These are phyloP conservation scores for Eimeria zaria DNA, from an alignment of 169 alveolate genomes.

Conservation along the genomic window DNA sequence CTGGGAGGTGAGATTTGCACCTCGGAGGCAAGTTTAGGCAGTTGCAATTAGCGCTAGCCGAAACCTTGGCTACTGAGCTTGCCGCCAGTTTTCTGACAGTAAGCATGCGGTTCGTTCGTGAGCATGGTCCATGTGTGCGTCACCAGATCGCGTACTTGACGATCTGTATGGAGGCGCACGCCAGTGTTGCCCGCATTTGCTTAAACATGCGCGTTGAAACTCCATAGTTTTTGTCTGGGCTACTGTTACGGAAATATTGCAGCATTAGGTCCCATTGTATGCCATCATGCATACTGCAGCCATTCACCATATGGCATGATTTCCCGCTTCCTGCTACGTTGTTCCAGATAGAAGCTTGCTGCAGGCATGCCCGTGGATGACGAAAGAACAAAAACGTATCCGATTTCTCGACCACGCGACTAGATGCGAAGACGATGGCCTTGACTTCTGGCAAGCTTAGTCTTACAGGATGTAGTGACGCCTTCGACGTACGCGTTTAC, in stretches of 20 bases:
- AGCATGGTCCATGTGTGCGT: not conserved
- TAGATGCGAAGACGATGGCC: not conserved
- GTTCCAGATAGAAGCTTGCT: not conserved
- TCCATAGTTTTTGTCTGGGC: not conserved
- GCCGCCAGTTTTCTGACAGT: not conserved
- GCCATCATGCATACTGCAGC: not conserved
- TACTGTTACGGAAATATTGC: not conserved
- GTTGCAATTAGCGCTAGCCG: not conserved
- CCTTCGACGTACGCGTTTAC: not conserved
- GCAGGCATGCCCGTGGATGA: not conserved
- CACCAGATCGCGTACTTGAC: not conserved
- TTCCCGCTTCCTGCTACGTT: not conserved
- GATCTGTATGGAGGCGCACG: not conserved
- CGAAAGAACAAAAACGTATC: not conserved
- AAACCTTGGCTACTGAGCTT: not conserved
- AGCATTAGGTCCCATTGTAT: not conserved
- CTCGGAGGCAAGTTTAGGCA: not conserved
- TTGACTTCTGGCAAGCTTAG: not conserved
- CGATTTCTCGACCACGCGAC: not conserved
- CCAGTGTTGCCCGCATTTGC: not conserved
- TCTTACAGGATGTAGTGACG: not conserved
- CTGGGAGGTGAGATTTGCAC: not conserved
- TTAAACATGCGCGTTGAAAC: not conserved
- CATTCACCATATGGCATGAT: not conserved
- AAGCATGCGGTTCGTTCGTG: not conserved